Evolutionary conservation across 73 alveolate species (phyloP).

Genomic region (Paramecium octaurelia): DNA sequence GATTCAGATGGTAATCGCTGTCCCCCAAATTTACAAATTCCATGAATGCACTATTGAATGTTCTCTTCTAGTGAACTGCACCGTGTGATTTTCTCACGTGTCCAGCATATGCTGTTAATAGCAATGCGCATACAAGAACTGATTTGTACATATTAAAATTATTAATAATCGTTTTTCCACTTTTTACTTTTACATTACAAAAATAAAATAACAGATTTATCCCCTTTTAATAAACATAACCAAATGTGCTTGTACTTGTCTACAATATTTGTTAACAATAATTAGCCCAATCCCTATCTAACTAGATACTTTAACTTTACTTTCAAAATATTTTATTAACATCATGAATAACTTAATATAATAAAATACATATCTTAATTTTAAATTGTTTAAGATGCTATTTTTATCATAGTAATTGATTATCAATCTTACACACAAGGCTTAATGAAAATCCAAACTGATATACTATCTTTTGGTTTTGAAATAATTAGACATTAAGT

Average conservation of each 20-base stretch:
- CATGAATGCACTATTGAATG: slow-evolving; percentile 10
- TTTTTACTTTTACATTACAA: background rate
- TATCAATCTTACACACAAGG: no score
- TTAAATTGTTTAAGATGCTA: no score
- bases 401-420: no score
- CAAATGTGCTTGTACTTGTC: no score
- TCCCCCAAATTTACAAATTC: slow-evolving; percentile 25
- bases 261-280: no score
- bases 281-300: no score
- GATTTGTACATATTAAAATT: background rate
- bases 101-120: background rate
- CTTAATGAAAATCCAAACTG: no score
- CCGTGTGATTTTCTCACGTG: slow-evolving; percentile 1
- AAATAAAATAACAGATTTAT: background rate
- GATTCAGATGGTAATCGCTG: background rate
- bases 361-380: background rate
- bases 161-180: slow-evolving; percentile 10
- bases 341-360: background rate
- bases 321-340: background rate
- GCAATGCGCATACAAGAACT: background rate
- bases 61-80: background rate
- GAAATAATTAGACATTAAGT: no score
- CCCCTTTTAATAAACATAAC: background rate
- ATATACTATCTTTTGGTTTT: no score
- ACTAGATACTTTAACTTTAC: background rate